These are phyloP conservation scores for Trichoderma guizhouense DNA, from an alignment of 2,329 filamentous ascomycete species.

Conservation along the genomic window DNA sequence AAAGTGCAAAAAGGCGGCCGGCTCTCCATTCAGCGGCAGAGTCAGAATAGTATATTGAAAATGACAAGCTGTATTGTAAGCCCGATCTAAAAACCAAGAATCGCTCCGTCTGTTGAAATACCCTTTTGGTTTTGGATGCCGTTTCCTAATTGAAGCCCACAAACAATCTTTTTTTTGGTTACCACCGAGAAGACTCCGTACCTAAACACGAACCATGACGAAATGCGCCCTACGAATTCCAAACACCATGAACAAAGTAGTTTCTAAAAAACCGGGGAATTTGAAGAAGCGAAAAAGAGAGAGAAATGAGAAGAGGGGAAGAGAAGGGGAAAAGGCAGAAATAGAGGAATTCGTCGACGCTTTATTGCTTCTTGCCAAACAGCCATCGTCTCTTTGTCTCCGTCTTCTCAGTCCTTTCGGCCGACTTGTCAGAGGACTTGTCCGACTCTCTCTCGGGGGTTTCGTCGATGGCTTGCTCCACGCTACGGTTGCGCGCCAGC, in stretches of 20 bases:
- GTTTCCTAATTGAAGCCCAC: slow-evolving; percentile 11
- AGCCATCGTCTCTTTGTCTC: slow-evolving; percentile 12
- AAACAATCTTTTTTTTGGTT: background rate
- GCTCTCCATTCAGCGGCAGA: background rate
- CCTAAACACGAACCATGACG: background rate
- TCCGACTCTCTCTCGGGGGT: slow-evolving; percentile 14
- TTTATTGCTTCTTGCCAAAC: slow-evolving; percentile 10
- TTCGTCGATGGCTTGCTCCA: slow-evolving; percentile 36
- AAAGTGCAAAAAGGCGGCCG: background rate
- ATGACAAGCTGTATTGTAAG: background rate
- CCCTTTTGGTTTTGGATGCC: background rate
- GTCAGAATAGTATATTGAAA: slow-evolving; percentile 8
- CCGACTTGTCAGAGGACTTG: background rate
- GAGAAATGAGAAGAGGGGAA: background rate
- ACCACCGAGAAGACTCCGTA: slow-evolving; percentile 7
- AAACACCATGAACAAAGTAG: background rate
- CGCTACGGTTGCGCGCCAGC: slow-evolving; percentile 28
- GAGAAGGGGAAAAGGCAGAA: background rate
- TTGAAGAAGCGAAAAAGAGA: background rate
- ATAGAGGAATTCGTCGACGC: background rate
- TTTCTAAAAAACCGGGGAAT: background rate
- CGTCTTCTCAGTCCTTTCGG: slow-evolving; percentile 20
- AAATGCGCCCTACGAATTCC: background rate
- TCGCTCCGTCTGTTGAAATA: background rate
- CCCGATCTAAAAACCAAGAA: slow-evolving; percentile 4